Evolutionary conservation across 768 basidiomycete species (phyloP), one percentile per base, ranked within the genome.

Genomic region (Agaricus bisporus): DNA sequence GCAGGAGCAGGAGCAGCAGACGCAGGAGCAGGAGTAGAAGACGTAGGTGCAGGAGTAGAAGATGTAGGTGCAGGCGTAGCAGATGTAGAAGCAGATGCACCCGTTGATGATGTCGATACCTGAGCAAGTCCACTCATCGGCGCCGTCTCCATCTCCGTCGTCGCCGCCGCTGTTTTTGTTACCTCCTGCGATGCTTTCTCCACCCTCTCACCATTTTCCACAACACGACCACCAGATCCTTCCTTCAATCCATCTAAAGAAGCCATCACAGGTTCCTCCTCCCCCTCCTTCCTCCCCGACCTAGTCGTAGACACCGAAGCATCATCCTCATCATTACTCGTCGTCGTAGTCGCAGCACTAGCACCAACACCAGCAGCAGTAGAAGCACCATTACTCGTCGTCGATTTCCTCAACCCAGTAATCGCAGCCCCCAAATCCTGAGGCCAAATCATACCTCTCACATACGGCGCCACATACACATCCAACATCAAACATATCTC

Each of bases 401-500:
- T 56, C 28, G 62, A 39, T 60, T 72, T 74, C 55, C 72, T 72
- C 59, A 88, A 67, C 38, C 72, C 71, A 37, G 76, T 75, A 56
- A 88, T 86, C 43, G 82, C 83, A 48, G 76, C 78, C 53, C 78
- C 77, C 51, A 91, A 73, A 63, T 90, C 84, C 32, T 71, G 67
- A 10, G 88, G 88, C 88, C 88, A 90, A 66, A 90, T 69, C n/a
- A 81, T 70, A 52, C 73, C 73, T 66, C 80, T 83, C 49, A 86
- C 64, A 57, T 84, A 83, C 37, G 76, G 70, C 11, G 86, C 82
- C 12, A 83, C 81, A 71, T 89, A 78, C 8, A 80, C 64, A 60
- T 90, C 85, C 61, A 87, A 83, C 36, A 77, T 75, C 56, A 91
- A 73, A 64, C 86, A 90, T 61, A 91, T 81, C 60, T 89, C 88